Percentiles rank a stretch among this genome's conserved stretches.
phyloP scores from a whole-genome alignment of 495 filamentous ascomycete genomes.

The Penicillium salamii region DNA sequence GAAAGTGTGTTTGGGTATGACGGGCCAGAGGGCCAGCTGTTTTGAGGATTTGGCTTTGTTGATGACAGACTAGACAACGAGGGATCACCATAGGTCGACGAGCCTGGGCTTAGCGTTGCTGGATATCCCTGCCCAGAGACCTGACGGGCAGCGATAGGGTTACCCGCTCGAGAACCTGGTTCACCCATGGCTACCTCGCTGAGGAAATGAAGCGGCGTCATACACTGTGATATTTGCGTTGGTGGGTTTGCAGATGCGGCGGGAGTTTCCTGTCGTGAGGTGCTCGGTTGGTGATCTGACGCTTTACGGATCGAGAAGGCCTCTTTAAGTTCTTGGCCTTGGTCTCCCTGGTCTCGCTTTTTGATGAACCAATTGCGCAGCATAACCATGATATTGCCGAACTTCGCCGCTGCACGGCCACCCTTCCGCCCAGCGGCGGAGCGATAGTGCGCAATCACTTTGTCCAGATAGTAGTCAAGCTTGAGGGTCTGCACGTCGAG shows the following conservation, averaged over 20 bases:
- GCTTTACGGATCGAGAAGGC: constrained; percentile 17
- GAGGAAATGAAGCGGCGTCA: constrained; percentile 61
- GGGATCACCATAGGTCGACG: constrained; percentile 1
- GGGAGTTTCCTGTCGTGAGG: constrained; percentile 2
- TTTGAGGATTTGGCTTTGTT: neutral
- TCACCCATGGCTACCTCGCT: constrained; percentile 67
- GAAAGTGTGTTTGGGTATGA: neutral
- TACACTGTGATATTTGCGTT: constrained; percentile 25
- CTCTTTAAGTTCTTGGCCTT: constrained; percentile 27
- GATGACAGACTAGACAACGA: neutral
- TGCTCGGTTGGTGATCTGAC: constrained; percentile 2
- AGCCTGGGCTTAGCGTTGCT: neutral
- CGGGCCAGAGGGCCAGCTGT: neutral
- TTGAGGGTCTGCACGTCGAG: constrained; percentile 71
- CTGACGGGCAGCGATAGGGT: neutral
- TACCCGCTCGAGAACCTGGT: constrained; percentile 17
- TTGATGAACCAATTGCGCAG: constrained; percentile 68
- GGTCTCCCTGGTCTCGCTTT: constrained; percentile 47
- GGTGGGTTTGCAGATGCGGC: constrained; percentile 4
- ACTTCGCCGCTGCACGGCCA: constrained; percentile 70
- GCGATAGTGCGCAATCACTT: constrained; percentile 63
- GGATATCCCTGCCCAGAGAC: constrained; percentile 10
- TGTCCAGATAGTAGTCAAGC: constrained; percentile 71
- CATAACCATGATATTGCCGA: constrained; percentile 71
- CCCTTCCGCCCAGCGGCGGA: constrained; percentile 60